Evolutionary conservation across 2,329 filamentous ascomycete species (phyloP).

Genomic region (Ramichloridium luteum): DNA sequence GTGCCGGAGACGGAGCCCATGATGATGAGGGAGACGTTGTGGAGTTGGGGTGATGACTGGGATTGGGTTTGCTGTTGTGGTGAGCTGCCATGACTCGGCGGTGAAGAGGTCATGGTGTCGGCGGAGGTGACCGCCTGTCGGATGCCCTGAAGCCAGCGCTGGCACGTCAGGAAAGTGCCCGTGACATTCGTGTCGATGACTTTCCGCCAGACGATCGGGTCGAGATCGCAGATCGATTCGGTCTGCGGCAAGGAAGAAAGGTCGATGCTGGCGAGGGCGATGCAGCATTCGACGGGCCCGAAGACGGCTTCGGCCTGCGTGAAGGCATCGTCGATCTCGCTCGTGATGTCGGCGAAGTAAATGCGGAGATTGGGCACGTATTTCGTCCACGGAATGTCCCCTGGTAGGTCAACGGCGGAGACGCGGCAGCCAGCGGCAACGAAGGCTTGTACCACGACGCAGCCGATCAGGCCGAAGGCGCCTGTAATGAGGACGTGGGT

Average conservation of each 20-base stretch:
- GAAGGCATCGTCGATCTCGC: slow-evolving; percentile 25
- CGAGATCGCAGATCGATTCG: slow-evolving; percentile 29
- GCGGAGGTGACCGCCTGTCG: slow-evolving; percentile 14
- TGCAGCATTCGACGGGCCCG: slow-evolving; percentile 29
- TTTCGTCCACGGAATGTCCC: slow-evolving; percentile 1
- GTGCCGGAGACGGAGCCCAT: slow-evolving; percentile 35
- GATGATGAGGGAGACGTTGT: slow-evolving; percentile 32
- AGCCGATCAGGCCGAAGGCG: slow-evolving; percentile 31
- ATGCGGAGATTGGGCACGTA: slow-evolving; percentile 8
- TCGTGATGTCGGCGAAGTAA: slow-evolving; percentile 21
- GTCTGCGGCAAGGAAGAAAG: slow-evolving; percentile 31
- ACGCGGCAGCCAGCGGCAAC: slow-evolving; percentile 33
- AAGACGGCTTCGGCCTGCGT: slow-evolving; percentile 21
- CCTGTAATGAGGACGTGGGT: slow-evolving; percentile 32
- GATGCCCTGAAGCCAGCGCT: slow-evolving; percentile 32
- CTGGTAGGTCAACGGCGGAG: slow-evolving; percentile 18
- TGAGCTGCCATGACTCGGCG: too few relatives aligned
- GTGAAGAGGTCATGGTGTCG: too few relatives aligned
- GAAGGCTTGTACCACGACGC: slow-evolving; percentile 29
- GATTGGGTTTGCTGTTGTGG: too few relatives aligned
- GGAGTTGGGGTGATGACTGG: slow-evolving; percentile 4
- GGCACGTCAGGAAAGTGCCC: slow-evolving; percentile 33
- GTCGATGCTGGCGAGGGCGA: slow-evolving; percentile 35
- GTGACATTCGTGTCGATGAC: slow-evolving; percentile 34
- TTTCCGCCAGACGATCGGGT: slow-evolving; percentile 27